phyloP scores from a whole-genome alignment of 192 early-diverging fungal species.

The Rhizophlyctis rosea region DNA sequence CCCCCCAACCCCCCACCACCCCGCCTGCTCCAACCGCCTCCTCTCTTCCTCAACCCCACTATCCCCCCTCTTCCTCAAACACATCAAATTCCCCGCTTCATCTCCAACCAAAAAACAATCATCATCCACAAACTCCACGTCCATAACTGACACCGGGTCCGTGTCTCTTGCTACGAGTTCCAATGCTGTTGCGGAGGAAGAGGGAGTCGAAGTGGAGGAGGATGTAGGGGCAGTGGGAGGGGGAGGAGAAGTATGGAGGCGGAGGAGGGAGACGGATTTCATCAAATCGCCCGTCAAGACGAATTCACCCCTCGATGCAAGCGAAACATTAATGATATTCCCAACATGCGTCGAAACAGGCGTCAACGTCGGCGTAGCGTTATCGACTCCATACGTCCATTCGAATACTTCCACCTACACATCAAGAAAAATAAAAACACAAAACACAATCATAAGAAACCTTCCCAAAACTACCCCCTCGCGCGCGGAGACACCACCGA shows the following conservation, averaged over 20 bases:
- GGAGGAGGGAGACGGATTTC: conserved; percentile 67
- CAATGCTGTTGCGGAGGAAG: no score
- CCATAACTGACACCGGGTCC: conserved; percentile 62
- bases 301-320: conserved; percentile 63
- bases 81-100: conserved; percentile 55
- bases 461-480: no score
- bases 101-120: conserved; percentile 64
- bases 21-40: conserved; percentile 53
- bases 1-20: conserved; percentile 78
- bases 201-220: no score
- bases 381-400: conserved; percentile 4
- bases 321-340: conserved; percentile 53
- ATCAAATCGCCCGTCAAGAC: conserved; percentile 83
- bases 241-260: conserved; percentile 31
- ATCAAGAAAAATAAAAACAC: no score
- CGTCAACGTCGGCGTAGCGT: background rate
- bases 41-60: conserved; percentile 49
- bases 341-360: conserved; percentile 34
- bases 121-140: conserved; percentile 56
- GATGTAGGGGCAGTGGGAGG: no score
- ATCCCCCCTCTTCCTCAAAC: conserved; percentile 52
- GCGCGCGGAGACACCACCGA: no score
- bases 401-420: conserved; percentile 28
- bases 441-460: no score
- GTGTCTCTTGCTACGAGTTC: conserved; percentile 59